These are phyloP conservation scores for Dalbergia cochinchinensis DNA, from an alignment of 306 rosid genomes.

Conservation along the genomic window DNA sequence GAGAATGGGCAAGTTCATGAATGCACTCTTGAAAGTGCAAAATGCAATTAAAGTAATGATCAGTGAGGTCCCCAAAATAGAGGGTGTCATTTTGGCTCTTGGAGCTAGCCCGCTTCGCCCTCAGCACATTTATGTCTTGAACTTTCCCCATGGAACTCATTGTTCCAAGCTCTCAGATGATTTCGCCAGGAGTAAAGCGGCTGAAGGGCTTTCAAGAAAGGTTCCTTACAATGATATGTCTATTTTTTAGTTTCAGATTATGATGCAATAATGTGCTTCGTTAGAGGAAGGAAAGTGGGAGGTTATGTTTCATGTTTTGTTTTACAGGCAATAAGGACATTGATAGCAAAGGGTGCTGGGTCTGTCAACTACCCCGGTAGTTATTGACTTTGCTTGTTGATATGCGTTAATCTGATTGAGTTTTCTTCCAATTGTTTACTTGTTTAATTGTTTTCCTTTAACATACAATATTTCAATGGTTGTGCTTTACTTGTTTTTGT, in stretches of 20 bases:
- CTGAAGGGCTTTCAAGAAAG: conserved; percentile 82
- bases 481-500: conserved; percentile 24
- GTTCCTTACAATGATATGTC: conserved; percentile 43
- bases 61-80: conserved; percentile 54
- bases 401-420: background rate
- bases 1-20: conserved; percentile 81
- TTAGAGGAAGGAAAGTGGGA: conserved; percentile 27
- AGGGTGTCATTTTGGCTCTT: conserved; percentile 66
- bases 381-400: conserved; percentile 27
- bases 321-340: conserved; percentile 77
- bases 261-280: conserved; percentile 35
- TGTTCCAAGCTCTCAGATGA: conserved; percentile 46
- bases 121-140: conserved; percentile 66
- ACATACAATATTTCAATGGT: conserved; percentile 10
- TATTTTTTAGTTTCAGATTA: conserved; percentile 29
- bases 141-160: conserved; percentile 54
- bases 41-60: conserved; percentile 69
- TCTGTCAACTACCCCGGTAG: conserved; percentile 79
- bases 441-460: conserved; percentile 33
- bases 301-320: conserved; percentile 40
- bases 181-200: conserved; percentile 72
- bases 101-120: conserved; percentile 86
- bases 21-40: conserved; percentile 59
- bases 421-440: conserved; percentile 9
- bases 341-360: conserved; percentile 82